Conservation (phyloP, 306 rosid genomes). For the Cicer judaicum region DNA sequence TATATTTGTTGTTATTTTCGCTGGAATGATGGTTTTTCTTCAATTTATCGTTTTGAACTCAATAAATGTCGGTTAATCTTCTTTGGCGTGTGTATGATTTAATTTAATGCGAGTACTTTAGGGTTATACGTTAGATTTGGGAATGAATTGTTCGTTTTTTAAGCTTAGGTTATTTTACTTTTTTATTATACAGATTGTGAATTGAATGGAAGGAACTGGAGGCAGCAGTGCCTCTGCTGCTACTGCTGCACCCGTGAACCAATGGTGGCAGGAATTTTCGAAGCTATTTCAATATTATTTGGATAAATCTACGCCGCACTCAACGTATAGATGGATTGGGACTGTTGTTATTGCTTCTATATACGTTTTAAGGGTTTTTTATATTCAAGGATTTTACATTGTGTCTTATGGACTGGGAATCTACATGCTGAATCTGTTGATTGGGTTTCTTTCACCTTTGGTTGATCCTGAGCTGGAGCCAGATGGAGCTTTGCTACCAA, state of each 20-base stretch:
- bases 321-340: conserved; percentile 77
- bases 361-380: conserved; percentile 72
- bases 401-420: conserved; percentile 86
- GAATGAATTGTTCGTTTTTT: conserved; percentile 34
- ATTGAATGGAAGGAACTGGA: conserved; percentile 83
- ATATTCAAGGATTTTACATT: conserved; percentile 80
- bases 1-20: background rate
- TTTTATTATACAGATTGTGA: conserved; percentile 51
- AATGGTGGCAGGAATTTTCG: conserved; percentile 61
- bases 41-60: background rate
- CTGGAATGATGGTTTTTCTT: background rate
- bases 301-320: conserved; percentile 77
- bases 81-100: background rate
- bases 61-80: background rate
- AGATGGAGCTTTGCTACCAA: conserved; percentile 74
- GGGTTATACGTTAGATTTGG: conserved; percentile 1
- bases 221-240: conserved; percentile 65
- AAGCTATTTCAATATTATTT: conserved; percentile 75
- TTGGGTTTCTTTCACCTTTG: conserved; percentile 84
- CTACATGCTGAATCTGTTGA: conserved; percentile 81
- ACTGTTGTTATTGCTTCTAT: conserved; percentile 50
- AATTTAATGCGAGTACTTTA: background rate
- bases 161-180: background rate
- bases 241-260: conserved; percentile 65
- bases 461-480: conserved; percentile 87